Evolutionary conservation across 768 basidiomycete genomes (phyloP).

Genomic region (Paxillus ammoniavirescens): DNA sequence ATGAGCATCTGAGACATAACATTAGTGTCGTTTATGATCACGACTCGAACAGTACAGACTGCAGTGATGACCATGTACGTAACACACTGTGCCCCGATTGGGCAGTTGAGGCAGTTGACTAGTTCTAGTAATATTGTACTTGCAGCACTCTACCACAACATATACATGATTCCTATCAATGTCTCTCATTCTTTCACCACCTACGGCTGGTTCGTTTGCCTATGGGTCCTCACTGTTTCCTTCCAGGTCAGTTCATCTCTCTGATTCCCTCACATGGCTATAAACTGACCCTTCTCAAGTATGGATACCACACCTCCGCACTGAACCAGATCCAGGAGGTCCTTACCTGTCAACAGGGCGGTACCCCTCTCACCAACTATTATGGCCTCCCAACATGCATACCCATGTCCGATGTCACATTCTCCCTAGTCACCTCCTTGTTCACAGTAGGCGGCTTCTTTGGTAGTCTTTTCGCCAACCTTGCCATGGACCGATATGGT

Average conservation of each 20-base stretch:
- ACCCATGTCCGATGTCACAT: slow-evolving; percentile 70
- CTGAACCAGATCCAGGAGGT: slow-evolving; percentile 86
- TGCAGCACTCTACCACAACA: not conserved
- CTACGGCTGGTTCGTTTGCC: slow-evolving; percentile 63
- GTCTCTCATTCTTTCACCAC: slow-evolving; percentile 43
- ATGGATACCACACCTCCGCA: slow-evolving; percentile 91
- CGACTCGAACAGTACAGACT: too few species aligned
- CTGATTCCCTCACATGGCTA: not conserved
- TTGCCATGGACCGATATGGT: slow-evolving; percentile 68
- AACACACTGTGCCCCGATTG: too few species aligned
- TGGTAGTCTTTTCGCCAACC: slow-evolving; percentile 69
- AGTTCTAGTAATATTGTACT: not conserved
- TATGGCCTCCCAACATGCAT: slow-evolving; percentile 70
- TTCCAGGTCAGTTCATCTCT: slow-evolving; percentile 43
- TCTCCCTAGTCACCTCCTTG: slow-evolving; percentile 80
- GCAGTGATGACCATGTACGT: too few species aligned
- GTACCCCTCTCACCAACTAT: slow-evolving; percentile 7
- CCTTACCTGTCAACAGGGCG: slow-evolving; percentile 59
- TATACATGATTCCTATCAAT: not conserved
- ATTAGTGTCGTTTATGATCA: too few species aligned
- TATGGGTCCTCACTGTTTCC: slow-evolving; percentile 65
- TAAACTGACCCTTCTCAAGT: slow-evolving; percentile 37
- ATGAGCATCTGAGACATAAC: too few species aligned
- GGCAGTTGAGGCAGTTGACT: too few species aligned
- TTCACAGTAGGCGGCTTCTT: slow-evolving; percentile 87